Conservation (phyloP, 2,329 filamentous ascomycete genomes). For the Fusarium sp. region DNA sequence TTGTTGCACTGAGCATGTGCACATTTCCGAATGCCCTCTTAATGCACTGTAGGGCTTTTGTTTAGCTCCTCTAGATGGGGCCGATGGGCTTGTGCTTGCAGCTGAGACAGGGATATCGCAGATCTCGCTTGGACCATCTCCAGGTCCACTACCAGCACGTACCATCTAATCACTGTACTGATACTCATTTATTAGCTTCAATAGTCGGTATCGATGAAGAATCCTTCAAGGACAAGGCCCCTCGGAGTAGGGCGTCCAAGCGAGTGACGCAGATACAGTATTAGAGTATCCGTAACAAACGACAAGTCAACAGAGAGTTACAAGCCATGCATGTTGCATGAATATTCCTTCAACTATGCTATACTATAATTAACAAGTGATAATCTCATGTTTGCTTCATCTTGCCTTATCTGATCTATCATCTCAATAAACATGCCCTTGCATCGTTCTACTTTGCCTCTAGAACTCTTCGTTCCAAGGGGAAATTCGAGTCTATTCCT, state of each 20-base stretch:
- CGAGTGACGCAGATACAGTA: background rate
- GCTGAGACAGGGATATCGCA: conserved; percentile 5
- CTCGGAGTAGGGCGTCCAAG: background rate
- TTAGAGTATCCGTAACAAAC: background rate
- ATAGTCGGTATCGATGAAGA: background rate
- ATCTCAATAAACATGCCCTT: conserved; percentile 6
- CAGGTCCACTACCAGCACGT: background rate
- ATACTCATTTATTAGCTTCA: background rate
- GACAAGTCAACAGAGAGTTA: background rate
- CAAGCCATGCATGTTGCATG: background rate
- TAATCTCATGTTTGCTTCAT: background rate
- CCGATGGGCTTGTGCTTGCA: conserved; percentile 1
- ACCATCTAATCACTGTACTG: background rate
- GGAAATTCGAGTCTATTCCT: background rate
- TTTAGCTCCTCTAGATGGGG: conserved; percentile 3
- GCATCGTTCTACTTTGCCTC: conserved; percentile 4
- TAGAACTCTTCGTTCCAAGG: background rate
- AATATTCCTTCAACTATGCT: background rate
- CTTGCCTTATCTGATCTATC: conserved; percentile 13
- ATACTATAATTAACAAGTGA: background rate
- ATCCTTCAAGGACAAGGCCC: conserved; percentile 1
- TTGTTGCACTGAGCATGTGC: background rate
- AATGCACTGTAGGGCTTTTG: background rate
- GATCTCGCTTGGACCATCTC: conserved; percentile 5
- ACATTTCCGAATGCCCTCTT: background rate